A percentile compares a stretch with the other conserved stretches of the same genome.
These are phyloP conservation scores for Ophiostoma sp. DNA, from an alignment of 2,329 filamentous ascomycete species.

Conservation along the genomic window DNA sequence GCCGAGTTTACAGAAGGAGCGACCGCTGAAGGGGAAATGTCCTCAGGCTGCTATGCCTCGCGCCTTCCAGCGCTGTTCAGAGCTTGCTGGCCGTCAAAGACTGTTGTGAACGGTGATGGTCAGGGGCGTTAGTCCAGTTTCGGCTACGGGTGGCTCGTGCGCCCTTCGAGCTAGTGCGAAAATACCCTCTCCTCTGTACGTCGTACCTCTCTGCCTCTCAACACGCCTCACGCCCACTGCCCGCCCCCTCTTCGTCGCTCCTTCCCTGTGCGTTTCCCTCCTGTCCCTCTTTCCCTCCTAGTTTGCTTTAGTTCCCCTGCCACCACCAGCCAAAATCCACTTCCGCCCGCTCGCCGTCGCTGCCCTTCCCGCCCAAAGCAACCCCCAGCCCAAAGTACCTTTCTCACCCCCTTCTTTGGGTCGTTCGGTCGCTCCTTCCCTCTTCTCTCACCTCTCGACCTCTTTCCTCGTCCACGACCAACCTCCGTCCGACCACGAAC, in stretches of 20 bases:
- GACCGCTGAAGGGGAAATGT: neutral
- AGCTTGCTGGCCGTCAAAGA: neutral
- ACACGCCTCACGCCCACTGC: neutral
- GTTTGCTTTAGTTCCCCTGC: slow-evolving; percentile 9
- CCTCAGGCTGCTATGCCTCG: neutral
- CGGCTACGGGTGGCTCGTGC: slow-evolving; percentile 11
- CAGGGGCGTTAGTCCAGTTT: slow-evolving; percentile 6
- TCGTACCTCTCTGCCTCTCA: no score
- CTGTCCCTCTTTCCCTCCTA: neutral
- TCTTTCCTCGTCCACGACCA: neutral
- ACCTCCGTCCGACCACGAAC: slow-evolving; percentile 16
- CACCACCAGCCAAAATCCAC: slow-evolving; percentile 16
- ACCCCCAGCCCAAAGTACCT: slow-evolving; percentile 13
- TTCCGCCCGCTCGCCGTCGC: slow-evolving; percentile 16
- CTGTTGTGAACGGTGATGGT: neutral
- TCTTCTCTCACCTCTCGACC: neutral
- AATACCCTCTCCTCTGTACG: no score
- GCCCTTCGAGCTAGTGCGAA: neutral
- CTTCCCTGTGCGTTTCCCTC: slow-evolving; percentile 8
- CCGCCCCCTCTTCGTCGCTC: neutral
- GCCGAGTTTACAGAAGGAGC: neutral
- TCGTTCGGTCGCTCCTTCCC: slow-evolving; percentile 13
- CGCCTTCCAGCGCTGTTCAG: neutral
- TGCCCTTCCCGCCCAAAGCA: slow-evolving; percentile 14
- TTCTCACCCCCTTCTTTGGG: neutral